Conservation (phyloP, 139 green algal genomes). For the Micractinium conductrix region DNA sequence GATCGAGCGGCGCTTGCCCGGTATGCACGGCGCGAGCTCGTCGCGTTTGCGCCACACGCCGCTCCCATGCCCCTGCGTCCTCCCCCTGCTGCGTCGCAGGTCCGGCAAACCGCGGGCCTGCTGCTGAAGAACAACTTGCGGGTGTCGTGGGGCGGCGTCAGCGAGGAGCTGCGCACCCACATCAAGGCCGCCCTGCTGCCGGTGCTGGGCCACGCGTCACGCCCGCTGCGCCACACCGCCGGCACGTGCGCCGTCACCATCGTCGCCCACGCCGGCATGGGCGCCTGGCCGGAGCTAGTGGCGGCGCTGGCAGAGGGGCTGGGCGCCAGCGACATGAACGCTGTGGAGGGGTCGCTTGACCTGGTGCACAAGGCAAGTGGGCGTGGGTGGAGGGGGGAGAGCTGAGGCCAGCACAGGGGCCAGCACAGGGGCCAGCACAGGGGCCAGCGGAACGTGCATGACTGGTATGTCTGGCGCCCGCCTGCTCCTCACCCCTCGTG, state of each 20-base stretch:
- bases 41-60: no score
- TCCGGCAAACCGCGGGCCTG: slow-evolving; percentile 92
- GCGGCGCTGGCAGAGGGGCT: slow-evolving; percentile 61
- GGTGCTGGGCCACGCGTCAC: slow-evolving; percentile 63
- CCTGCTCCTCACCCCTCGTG: no score
- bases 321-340: slow-evolving; percentile 27
- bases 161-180: slow-evolving; percentile 67
- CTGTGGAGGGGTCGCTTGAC: slow-evolving; percentile 89
- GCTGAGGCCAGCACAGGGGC: no score
- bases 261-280: slow-evolving; percentile 61
- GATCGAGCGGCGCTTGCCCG: no score
- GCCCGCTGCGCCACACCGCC: slow-evolving; percentile 81
- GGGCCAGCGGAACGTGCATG: no score
- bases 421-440: no score
- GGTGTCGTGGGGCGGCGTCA: slow-evolving; percentile 59
- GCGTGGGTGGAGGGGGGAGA: no score
- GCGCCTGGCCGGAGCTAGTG: slow-evolving; percentile 86
- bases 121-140: slow-evolving; percentile 97
- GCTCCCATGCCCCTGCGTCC: no score
- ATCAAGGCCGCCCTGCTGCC: slow-evolving; percentile 85
- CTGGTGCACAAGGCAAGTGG: slow-evolving; percentile 85
- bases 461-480: no score
- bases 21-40: no score
- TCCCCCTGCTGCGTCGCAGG: slow-evolving; percentile 54
- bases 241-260: slow-evolving; percentile 73